Percentiles rank a stretch among this genome's conserved stretches.
Conservation (phyloP, 2,329 filamentous ascomycete species). For the Monilinia polystroma region DNA sequence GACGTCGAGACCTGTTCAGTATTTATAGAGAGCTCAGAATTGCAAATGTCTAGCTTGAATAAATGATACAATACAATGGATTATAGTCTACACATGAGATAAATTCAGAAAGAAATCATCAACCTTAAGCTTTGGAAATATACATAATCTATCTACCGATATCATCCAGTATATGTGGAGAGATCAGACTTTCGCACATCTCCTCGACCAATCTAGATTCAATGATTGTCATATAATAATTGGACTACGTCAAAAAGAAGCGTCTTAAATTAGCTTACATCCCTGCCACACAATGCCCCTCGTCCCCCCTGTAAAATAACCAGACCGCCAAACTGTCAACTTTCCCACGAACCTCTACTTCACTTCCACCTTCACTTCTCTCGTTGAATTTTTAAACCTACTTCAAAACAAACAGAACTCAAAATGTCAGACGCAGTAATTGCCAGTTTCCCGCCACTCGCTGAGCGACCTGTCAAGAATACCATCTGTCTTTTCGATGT, state of each 20-base stretch:
- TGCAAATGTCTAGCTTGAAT: neutral
- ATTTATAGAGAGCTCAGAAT: neutral
- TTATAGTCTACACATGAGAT: neutral
- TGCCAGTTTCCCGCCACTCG: constrained; percentile 61
- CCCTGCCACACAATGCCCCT: constrained; percentile 8
- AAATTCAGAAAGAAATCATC: neutral
- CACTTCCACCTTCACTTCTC: neutral
- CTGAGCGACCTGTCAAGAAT: constrained; percentile 83
- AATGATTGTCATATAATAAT: neutral
- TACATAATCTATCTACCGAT: too few relatives aligned
- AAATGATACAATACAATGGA: too few relatives aligned
- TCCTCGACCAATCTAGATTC: neutral
- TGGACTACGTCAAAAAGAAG: neutral
- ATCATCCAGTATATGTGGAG: too few relatives aligned
- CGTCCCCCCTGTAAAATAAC: constrained; percentile 4
- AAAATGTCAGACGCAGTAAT: constrained; percentile 23
- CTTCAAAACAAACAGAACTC: neutral
- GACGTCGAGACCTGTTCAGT: neutral
- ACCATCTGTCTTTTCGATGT: constrained; percentile 97
- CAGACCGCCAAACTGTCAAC: constrained; percentile 20
- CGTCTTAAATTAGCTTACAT: neutral
- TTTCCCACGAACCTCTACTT: neutral
- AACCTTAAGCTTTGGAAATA: too few relatives aligned
- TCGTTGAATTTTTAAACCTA: neutral
- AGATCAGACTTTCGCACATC: too few relatives aligned